Base-by-base conservation (phyloP, 2,329 filamentous ascomycete genomes). In the Westerdykella aurantiaca region DNA sequence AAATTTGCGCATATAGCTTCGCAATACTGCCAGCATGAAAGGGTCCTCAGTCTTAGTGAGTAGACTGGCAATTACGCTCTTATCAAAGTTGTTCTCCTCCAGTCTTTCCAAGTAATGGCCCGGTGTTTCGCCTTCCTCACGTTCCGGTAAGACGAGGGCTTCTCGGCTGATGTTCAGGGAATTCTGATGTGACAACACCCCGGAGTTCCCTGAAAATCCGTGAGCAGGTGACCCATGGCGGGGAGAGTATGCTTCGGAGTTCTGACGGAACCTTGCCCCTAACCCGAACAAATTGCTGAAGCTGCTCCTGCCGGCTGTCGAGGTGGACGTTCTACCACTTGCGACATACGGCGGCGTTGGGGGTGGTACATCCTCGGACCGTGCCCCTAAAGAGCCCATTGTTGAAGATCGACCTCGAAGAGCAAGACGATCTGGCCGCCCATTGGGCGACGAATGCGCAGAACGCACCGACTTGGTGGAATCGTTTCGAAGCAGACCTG, bases 1-100 rank as follows among this genome's bases (percentile, higher is more conserved):
- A 67, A 97, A 97, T 16, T 85, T 85, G 42, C 91, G 82, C 85
- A 97, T 97, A 61, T 95, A 97, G 61, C 91, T 96, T 47, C 91
- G 81, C 44, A 98, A 69, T 3, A 95, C 89, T 1, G 87, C 82
- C 46, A 83, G 80, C 38, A 83, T 86, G 64, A 97, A 98, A 0
- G 82, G 71, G 57, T 98, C 91, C 2, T 80, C 80, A n/a, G 82
- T 86, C 61, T 94, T 95, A 14, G 88, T 91, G 21, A 98, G 71
- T 13, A 88, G 81, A 38, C 85, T 86, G 12, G 89, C 90, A 54
- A 98, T 90, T 42, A 86, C 79, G 51, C 89, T 87, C 44, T 87
- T 83, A 33, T 83, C 86, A 13, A 95, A 77, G 21, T 83, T 78
- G 34, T 83, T 78, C 48, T 86, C 86, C 65, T 97, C 88, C 2